Percentiles rank a stretch among this genome's conserved stretches.
Conservation (phyloP, 2,329 filamentous ascomycete species). For the Tolypocladium endophyticum region DNA sequence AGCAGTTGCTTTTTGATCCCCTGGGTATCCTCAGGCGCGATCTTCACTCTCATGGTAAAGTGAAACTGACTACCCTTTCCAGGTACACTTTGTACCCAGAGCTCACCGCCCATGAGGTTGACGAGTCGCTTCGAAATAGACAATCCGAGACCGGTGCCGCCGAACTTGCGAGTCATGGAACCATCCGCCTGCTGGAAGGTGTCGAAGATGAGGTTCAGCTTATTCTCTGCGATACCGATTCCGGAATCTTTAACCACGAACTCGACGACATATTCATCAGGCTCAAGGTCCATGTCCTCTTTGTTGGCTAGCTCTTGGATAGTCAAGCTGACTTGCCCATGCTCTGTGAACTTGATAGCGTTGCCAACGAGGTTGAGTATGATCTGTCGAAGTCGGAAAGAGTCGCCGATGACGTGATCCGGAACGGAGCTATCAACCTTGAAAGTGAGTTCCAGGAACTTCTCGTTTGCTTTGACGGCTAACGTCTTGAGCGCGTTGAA, state of each 20-base stretch:
- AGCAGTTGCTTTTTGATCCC: conserved; percentile 74
- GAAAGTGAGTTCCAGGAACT: conserved; percentile 85
- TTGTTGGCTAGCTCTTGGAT: conserved; percentile 60
- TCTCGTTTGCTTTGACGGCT: conserved; percentile 95
- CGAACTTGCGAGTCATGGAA: conserved; percentile 91
- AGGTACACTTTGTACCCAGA: conserved; percentile 91
- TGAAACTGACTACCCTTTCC: conserved; percentile 89
- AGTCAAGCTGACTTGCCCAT: conserved; percentile 87
- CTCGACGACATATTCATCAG: conserved; percentile 83
- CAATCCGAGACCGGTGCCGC: conserved; percentile 83
- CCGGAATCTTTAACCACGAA: conserved; percentile 94
- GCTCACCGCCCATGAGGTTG: conserved; percentile 89
- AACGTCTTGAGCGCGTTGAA: conserved; percentile 96
- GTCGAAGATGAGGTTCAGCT: conserved; percentile 94
- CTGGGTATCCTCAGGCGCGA: conserved; percentile 68
- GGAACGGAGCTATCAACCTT: conserved; percentile 88
- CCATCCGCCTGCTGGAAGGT: conserved; percentile 98
- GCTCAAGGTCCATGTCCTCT: conserved; percentile 50
- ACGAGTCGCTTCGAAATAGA: conserved; percentile 94
- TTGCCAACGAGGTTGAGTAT: conserved; percentile 96
- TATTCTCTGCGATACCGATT: conserved; percentile 91
- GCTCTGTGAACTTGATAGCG: conserved; percentile 97
- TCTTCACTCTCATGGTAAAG: conserved; percentile 86
- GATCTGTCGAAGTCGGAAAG: conserved; percentile 91
- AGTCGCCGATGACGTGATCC: conserved; percentile 91